Base-by-base conservation (phyloP, 75 land plant species). In the Larix kaempferi region DNA sequence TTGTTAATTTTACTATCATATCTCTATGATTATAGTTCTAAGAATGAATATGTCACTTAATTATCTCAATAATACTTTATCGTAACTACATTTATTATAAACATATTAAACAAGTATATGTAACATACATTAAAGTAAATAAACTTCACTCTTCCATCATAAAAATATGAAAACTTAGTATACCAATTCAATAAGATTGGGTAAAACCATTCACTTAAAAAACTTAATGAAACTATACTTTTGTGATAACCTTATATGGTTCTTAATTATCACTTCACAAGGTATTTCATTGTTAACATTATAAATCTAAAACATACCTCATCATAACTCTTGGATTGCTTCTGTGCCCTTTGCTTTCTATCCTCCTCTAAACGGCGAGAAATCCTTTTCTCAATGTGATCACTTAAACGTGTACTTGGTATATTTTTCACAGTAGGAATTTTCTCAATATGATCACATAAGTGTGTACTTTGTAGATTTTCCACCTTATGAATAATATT, bases 401-500 rank as follows among this genome's bases (percentile, higher is more conserved):
- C 89, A 81, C 99, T 94, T 37, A 92, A 85, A 27, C 55, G 78
- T 7, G 95, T 89, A 69, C 80, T 82, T 33, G 94, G 97, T 65
- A 96, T 83, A 71, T 94, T 91, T 72, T 85, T 84, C 44, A 95
- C 98, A 59, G 78, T 76, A 6, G 94, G 85, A 69, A 94, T 77
- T 15, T 83, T 76, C 84, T 96, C 97, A 29, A 96, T 79, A 74
- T 96, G 90, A 77, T 92, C 89, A 81, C 99, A 92, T 35, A 92
- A 84, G 35, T 61, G 78, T 6, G 94, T 88, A 67, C 80, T 84
- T 33, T 91, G 97, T 60, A 96, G 84, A 71, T 96, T 90, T 72
- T 84, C 83, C 56, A 98, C 97, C 35, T 88, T 88, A 63, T 89
- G 80, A 61, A 88, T 77, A 76, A 83, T 76, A 67, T 75, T 82